Evolutionary conservation across 768 basidiomycete species (phyloP), one percentile per base, ranked within the genome.

Genomic region (Trametes cubensis): DNA sequence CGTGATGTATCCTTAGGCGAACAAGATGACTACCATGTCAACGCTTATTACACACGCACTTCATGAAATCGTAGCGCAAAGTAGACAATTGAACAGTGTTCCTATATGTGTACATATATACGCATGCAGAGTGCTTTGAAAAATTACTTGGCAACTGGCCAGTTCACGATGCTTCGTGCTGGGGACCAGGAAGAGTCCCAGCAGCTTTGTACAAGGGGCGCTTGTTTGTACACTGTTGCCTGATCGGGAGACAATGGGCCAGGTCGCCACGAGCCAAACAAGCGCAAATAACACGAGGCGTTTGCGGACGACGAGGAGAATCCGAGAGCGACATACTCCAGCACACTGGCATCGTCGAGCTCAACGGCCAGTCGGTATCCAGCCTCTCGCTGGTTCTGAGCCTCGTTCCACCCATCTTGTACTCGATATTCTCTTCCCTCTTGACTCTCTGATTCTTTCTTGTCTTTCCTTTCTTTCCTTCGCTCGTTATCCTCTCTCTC

Each of bases 381-480:
- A 62, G 64, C 67, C 51, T 47, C 38, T 34, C 25, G 54, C 58
- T 52, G 50, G 28, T 57, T 46, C 63, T 62, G 54, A 64, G 55
- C 62, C 45, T 34, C 18, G 21, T 58, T 46, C 54, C 47, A 26
- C 42, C 41, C 21, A 42, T 41, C 26, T 49, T 62, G 48, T 61
- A 55, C 55, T 58, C 42, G 25, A 53, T 58, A 49, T 30, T 60
- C 58, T 41, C 53, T n/a, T 28, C 53, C 21, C 41, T 63, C 55
- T 64, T 26, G 57, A 28, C 26, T 56, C 56, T 67, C 60, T 51
- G 59, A 55, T 67, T 57, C 57, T 64, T 54, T 66, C 71, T 64
- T 65, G 71, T 75, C 72, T 71, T 69, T 71, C 69, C 71, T 71
- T 73, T 73, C 70, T 69, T 77, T 73, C 73, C 76, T 69, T 71